phyloP scores from a whole-genome alignment of 129 eudicot species.

The Gnaphalium uliginosum region DNA sequence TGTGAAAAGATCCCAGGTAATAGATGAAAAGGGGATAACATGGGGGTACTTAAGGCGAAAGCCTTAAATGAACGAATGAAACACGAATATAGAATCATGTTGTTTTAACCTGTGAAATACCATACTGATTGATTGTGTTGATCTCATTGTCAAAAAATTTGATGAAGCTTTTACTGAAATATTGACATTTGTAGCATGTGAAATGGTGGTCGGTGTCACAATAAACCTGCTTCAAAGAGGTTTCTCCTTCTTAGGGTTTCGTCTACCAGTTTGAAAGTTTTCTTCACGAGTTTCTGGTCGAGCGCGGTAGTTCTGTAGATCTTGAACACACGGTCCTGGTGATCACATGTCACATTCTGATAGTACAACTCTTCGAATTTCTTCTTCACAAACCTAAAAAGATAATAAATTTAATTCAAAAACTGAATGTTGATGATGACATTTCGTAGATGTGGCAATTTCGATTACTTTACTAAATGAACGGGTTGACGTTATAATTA shows the following conservation, averaged over 20 bases:
- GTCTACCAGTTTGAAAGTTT: constrained; percentile 93
- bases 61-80: constrained; percentile 34
- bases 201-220: constrained; percentile 47
- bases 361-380: constrained; percentile 93
- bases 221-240: constrained; percentile 89
- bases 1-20: constrained; percentile 18
- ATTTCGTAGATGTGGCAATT: not conserved
- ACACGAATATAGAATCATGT: constrained; percentile 33
- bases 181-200: constrained; percentile 43
- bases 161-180: constrained; percentile 23
- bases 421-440: not conserved
- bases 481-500: not conserved
- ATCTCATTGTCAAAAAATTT: constrained; percentile 19
- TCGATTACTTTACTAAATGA: not conserved
- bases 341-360: constrained; percentile 81
- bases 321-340: constrained; percentile 93
- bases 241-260: constrained; percentile 98
- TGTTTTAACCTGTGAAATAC: constrained; percentile 42
- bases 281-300: constrained; percentile 96
- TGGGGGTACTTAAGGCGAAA: constrained; percentile 11
- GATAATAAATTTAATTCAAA: not conserved
- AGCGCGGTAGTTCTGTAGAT: constrained; percentile 95
- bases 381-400: constrained; percentile 86
- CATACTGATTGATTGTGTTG: constrained; percentile 25
- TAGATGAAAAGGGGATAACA: not conserved